Evolutionary conservation across 202 grass and related monocot genomes (phyloP).

Genomic region (Musa balbisiana): DNA sequence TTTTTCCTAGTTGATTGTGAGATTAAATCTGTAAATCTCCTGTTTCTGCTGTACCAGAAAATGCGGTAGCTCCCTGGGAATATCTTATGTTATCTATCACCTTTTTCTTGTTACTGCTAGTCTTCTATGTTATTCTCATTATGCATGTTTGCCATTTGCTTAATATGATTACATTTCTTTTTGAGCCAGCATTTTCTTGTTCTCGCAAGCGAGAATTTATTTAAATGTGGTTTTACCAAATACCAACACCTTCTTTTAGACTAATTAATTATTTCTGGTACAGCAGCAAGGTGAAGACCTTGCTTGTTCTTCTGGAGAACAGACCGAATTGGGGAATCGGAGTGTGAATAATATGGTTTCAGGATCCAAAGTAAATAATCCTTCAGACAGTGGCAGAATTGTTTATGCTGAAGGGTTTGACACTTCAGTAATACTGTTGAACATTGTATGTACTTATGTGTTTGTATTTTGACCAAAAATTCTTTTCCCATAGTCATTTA

Average conservation of each 20-base stretch:
- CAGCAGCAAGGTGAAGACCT: slow-evolving; percentile 83
- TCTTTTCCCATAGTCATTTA: slow-evolving; percentile 19
- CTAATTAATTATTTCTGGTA: slow-evolving; percentile 8
- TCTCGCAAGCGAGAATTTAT: too few relatives aligned
- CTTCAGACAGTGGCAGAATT: slow-evolving; percentile 33
- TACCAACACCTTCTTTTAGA: neutral
- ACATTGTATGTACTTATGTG: slow-evolving; percentile 45
- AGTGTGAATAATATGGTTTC: slow-evolving; percentile 31
- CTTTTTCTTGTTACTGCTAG: too few relatives aligned
- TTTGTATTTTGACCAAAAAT: slow-evolving; percentile 14
- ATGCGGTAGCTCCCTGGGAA: too few relatives aligned
- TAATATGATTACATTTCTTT: too few relatives aligned
- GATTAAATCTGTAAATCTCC: too few relatives aligned
- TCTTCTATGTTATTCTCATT: too few relatives aligned
- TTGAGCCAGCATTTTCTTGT: too few relatives aligned
- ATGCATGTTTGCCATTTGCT: too few relatives aligned
- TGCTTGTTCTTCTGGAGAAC: slow-evolving; percentile 54
- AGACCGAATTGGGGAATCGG: slow-evolving; percentile 53
- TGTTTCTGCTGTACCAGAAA: too few relatives aligned
- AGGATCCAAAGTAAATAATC: slow-evolving; percentile 44
- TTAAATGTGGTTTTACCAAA: neutral
- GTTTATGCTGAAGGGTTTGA: slow-evolving; percentile 68
- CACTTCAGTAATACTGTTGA: slow-evolving; percentile 74
- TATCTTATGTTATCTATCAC: too few relatives aligned
- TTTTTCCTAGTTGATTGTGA: too few relatives aligned